Evolutionary conservation across 306 rosid species (phyloP).

Genomic region (Gastrolobium villosum): DNA sequence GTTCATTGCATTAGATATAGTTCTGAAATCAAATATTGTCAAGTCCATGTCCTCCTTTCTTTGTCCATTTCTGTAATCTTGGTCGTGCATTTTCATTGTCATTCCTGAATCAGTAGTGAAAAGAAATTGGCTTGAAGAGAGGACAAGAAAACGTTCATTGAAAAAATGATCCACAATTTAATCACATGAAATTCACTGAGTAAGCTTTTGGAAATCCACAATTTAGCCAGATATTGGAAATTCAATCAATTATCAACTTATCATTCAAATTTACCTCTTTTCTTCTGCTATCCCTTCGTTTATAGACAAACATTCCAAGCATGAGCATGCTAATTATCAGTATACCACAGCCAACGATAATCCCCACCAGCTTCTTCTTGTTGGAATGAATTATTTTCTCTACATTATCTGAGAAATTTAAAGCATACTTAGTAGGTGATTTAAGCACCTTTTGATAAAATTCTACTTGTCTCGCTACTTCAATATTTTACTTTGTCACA

Average conservation of each 20-base stretch:
- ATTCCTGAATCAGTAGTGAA: neutral
- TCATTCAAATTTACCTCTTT: neutral
- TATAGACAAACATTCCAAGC: neutral
- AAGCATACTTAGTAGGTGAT: neutral
- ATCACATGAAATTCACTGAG: too few relatives aligned
- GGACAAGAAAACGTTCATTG: too few relatives aligned
- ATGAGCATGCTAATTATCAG: neutral
- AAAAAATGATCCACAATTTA: too few relatives aligned
- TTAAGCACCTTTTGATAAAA: neutral
- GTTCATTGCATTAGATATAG: constrained; percentile 44
- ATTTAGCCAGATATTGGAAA: neutral
- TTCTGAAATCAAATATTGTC: constrained; percentile 49
- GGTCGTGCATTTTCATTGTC: neutral
- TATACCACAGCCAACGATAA: neutral
- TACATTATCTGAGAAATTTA: neutral
- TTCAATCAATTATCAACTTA: neutral
- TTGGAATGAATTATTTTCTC: neutral
- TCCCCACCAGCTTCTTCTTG: constrained; percentile 14
- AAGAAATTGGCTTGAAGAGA: too few relatives aligned
- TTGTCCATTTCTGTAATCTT: neutral
- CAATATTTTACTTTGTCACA: neutral
- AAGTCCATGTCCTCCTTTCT: constrained; percentile 44
- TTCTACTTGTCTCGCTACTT: neutral
- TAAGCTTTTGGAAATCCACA: too few relatives aligned
- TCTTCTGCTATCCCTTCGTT: neutral